phyloP scores from a whole-genome alignment of 768 basidiomycete genomes.

The Gautieria morchelliformis region DNA sequence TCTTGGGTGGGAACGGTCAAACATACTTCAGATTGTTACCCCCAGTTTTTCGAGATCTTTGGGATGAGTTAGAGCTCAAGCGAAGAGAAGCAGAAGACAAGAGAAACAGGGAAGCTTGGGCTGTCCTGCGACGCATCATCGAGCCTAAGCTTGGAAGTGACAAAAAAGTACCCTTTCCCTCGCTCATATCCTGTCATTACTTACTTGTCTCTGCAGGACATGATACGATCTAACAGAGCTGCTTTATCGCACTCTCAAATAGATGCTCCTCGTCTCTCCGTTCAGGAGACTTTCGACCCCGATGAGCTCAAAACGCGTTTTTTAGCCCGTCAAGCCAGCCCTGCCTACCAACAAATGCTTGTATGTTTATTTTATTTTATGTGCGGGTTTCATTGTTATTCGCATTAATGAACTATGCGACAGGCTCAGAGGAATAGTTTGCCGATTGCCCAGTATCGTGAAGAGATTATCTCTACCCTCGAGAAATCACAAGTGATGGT shows the following conservation, averaged over 20 bases:
- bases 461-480: slow-evolving; percentile 59
- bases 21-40: slow-evolving; percentile 79
- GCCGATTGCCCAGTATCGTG: slow-evolving; percentile 79
- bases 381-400: not conserved
- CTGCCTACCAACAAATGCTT: slow-evolving; percentile 81
- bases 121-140: slow-evolving; percentile 52
- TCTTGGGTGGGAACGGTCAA: slow-evolving; percentile 32
- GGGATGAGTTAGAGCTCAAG: slow-evolving; percentile 74
- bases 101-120: slow-evolving; percentile 64
- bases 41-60: slow-evolving; percentile 74
- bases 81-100: slow-evolving; percentile 53
- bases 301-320: slow-evolving; percentile 45
- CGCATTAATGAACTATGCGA: not conserved
- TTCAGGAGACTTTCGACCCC: not conserved
- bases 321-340: slow-evolving; percentile 46
- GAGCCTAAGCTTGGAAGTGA: slow-evolving; percentile 43
- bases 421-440: slow-evolving; percentile 68
- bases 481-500: slow-evolving; percentile 77
- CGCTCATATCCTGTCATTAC: not conserved
- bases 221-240: not conserved
- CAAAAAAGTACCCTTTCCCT: slow-evolving; percentile 29
- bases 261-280: not conserved
- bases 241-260: not conserved
- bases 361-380: slow-evolving; percentile 34
- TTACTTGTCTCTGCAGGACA: not conserved